Evolutionary conservation across 805 yeast genomes (phyloP).

Genomic region (Hanseniaspora lachancei): DNA sequence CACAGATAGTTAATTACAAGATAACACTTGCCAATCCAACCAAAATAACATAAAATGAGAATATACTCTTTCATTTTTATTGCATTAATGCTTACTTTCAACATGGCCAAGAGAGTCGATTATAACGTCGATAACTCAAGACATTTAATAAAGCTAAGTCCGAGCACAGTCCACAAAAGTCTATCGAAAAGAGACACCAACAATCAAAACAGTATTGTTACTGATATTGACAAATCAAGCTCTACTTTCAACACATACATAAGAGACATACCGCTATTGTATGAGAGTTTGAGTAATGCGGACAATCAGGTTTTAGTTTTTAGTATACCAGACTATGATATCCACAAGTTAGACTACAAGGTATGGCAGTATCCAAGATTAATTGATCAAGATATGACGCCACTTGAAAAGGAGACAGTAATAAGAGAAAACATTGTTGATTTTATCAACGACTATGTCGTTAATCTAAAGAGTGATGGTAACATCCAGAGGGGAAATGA

Average conservation of each 20-base stretch:
- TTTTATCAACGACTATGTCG: constrained; percentile 7
- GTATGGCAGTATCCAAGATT: constrained; percentile 10
- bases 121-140: neutral
- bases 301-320: constrained; percentile 2
- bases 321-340: constrained; percentile 1
- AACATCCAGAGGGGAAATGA: neutral
- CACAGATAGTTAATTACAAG: neutral
- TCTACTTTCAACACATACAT: constrained; percentile 8
- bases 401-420: constrained; percentile 1
- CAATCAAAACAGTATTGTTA: neutral
- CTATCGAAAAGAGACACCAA: neutral
- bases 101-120: neutral
- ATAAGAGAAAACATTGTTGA: constrained; percentile 5
- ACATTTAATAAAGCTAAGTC: neutral
- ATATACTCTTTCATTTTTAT: neutral
- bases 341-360: neutral
- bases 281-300: neutral
- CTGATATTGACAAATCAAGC: constrained; percentile 10
- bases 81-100: neutral
- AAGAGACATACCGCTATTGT: constrained; percentile 2
- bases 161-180: neutral
- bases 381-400: neutral
- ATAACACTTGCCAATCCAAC: neutral
- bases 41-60: neutral
- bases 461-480: neutral